Evolutionary conservation across 371 early-diverging fungal species (phyloP).

Genomic region (Mucor plumbeus): DNA sequence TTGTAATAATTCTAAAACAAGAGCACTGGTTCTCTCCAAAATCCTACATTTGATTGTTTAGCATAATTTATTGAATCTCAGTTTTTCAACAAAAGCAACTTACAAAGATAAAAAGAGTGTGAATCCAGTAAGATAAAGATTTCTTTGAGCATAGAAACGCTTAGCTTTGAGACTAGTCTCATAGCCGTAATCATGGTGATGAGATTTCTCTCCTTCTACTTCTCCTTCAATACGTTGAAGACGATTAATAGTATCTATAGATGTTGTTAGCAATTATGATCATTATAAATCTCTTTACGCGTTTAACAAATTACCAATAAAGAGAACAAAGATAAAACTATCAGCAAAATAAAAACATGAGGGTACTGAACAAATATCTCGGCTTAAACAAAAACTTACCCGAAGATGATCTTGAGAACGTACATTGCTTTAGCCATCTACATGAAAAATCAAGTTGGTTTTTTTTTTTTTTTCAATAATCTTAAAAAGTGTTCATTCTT

Average conservation of each 20-base stretch:
- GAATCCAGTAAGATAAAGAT: conserved; percentile 87
- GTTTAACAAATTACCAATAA: conserved; percentile 49
- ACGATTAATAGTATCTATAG: conserved; percentile 67
- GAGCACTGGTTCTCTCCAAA: conserved; percentile 70
- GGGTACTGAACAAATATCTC: not conserved
- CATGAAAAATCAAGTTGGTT: not conserved
- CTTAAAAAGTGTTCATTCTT: conserved; percentile 11
- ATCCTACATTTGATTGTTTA: conserved; percentile 37
- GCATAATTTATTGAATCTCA: not conserved
- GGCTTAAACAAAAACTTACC: conserved; percentile 44
- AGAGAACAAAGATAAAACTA: conserved; percentile 63
- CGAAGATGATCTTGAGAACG: conserved; percentile 57
- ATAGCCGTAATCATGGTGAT: conserved; percentile 43
- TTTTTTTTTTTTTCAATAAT: not conserved
- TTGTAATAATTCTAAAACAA: conserved; percentile 67
- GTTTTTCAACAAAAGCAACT: conserved; percentile 2
- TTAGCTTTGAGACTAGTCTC: conserved; percentile 67
- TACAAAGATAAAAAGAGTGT: conserved; percentile 82
- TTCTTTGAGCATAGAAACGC: conserved; percentile 86
- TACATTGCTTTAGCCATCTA: conserved; percentile 52
- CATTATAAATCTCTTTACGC: not conserved
- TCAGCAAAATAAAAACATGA: not conserved
- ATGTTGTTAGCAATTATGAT: not conserved
- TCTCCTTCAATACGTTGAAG: conserved; percentile 57
- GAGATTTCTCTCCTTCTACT: conserved; percentile 33